These are phyloP conservation scores for Rhodofomes roseus DNA, from an alignment of 1,284 basidiomycete species.

Conservation along the genomic window DNA sequence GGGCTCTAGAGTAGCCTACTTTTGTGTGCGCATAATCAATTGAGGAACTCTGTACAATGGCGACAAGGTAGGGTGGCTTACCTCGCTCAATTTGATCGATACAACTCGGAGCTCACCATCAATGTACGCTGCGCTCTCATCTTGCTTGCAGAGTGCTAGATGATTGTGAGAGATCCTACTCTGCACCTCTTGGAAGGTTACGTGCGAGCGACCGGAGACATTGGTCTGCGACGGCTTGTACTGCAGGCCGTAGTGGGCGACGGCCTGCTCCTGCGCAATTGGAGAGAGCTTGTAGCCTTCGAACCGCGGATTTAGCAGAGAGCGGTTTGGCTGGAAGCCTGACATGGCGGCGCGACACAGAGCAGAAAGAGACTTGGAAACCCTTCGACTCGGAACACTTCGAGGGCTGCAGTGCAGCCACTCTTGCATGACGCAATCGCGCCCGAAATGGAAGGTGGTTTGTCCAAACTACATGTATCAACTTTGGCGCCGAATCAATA, in stretches of 20 bases:
- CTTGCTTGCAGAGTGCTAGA: slow-evolving; percentile 48
- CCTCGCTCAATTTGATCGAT: slow-evolving; percentile 53
- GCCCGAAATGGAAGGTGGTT: too few species aligned
- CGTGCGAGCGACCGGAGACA: slow-evolving; percentile 50
- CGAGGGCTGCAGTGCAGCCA: too few species aligned
- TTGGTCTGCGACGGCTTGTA: slow-evolving; percentile 58
- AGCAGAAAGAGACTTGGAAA: too few species aligned
- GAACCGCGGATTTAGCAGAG: slow-evolving; percentile 77
- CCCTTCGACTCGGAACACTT: too few species aligned
- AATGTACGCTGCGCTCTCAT: slow-evolving; percentile 60
- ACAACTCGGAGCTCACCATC: slow-evolving; percentile 67
- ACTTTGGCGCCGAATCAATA: too few species aligned
- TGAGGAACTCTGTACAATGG: slow-evolving; percentile 1
- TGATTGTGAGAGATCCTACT: slow-evolving; percentile 86
- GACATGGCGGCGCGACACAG: slow-evolving; percentile 7
- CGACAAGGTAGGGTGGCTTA: slow-evolving; percentile 32
- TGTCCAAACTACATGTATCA: too few species aligned
- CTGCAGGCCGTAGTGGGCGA: slow-evolving; percentile 48
- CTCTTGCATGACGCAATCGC: too few species aligned
- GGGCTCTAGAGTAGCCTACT: slow-evolving; percentile 51
- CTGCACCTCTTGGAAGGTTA: slow-evolving; percentile 80
- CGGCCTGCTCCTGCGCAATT: slow-evolving; percentile 50
- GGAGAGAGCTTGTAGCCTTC: slow-evolving; percentile 78
- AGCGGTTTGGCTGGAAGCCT: slow-evolving; percentile 34
- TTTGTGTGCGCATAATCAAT: slow-evolving; percentile 6